Evolutionary conservation across 1,284 basidiomycete species (phyloP).

Genomic region (Singerocomus inundabilis): DNA sequence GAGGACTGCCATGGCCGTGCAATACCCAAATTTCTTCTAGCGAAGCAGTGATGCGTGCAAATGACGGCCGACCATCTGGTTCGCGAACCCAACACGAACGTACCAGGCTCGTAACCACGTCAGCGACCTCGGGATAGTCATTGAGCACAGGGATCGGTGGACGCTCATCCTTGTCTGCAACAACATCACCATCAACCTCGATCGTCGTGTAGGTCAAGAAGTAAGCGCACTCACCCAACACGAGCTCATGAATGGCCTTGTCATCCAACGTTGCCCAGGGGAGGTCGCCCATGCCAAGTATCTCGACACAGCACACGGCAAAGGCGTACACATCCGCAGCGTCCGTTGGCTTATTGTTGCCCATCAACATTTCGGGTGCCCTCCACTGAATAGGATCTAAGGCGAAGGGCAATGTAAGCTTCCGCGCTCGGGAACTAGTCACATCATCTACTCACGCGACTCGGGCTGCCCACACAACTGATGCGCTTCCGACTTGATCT

Average conservation of each 20-base stretch:
- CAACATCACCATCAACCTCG: neutral
- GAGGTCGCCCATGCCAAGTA: constrained; percentile 58
- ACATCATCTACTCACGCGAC: constrained; percentile 46
- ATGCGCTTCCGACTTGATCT: constrained; percentile 70
- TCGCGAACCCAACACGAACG: constrained; percentile 49
- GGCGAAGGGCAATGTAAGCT: constrained; percentile 18
- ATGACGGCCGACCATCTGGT: constrained; percentile 46
- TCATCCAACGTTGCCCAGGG: constrained; percentile 66
- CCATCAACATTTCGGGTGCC: constrained; percentile 68
- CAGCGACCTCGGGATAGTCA: constrained; percentile 19
- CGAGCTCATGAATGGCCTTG: constrained; percentile 53
- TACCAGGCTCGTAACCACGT: constrained; percentile 40
- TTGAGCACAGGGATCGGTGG: constrained; percentile 44
- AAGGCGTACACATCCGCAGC: constrained; percentile 74
- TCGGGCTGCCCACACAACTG: constrained; percentile 52
- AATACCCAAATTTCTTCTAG: constrained; percentile 36
- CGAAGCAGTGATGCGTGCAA: constrained; percentile 43
- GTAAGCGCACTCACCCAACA: constrained; percentile 48
- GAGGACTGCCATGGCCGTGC: neutral
- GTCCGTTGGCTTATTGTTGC: constrained; percentile 61
- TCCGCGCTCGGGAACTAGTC: neutral
- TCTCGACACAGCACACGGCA: constrained; percentile 68
- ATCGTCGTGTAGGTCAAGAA: neutral
- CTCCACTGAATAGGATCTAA: constrained; percentile 70
- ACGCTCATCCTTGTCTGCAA: constrained; percentile 54